A percentile compares a stretch with the other conserved stretches of the same genome.
Conservation (phyloP, 2,329 filamentous ascomycete genomes). For the Diaporthe vexans region DNA sequence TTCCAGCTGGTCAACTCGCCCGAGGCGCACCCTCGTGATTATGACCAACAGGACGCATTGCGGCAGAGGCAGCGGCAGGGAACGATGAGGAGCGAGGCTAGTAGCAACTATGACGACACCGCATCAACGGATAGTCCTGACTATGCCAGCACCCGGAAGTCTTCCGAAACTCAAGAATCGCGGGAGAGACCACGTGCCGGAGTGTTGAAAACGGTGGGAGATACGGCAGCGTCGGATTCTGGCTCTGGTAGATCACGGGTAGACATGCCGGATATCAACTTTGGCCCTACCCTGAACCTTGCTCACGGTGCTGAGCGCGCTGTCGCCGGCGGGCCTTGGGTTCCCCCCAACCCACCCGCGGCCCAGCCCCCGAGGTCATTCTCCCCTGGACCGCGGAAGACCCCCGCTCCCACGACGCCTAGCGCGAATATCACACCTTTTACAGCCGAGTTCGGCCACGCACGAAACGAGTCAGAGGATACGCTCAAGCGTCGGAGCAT, state of each 20-base stretch:
- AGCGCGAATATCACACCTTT: constrained; percentile 41
- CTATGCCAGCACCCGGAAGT: constrained; percentile 79
- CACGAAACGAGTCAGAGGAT: constrained; percentile 64
- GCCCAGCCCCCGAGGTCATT: constrained; percentile 48
- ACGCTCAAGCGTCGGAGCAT: constrained; percentile 73
- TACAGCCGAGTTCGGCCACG: constrained; percentile 52
- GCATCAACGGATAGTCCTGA: constrained; percentile 79
- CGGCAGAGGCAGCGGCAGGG: constrained; percentile 52
- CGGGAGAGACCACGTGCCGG: constrained; percentile 81
- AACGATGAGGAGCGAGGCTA: constrained; percentile 55
- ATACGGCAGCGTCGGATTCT: constrained; percentile 45
- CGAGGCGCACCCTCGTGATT: constrained; percentile 45
- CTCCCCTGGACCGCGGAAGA: constrained; percentile 49
- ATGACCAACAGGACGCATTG: constrained; percentile 41
- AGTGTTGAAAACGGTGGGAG: constrained; percentile 83
- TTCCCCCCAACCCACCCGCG: constrained; percentile 44
- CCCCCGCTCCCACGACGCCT: constrained; percentile 41
- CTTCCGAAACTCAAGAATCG: constrained; percentile 64
- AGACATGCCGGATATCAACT: constrained; percentile 82
- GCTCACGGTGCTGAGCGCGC: constrained; percentile 37
- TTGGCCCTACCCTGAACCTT: constrained; percentile 82
- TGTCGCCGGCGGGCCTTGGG: constrained; percentile 34
- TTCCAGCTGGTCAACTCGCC: constrained; percentile 61
- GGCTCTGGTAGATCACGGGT: constrained; percentile 48
- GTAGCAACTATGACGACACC: constrained; percentile 71